Base-by-base conservation (phyloP, 306 rosid species). In the Morella rubra region DNA sequence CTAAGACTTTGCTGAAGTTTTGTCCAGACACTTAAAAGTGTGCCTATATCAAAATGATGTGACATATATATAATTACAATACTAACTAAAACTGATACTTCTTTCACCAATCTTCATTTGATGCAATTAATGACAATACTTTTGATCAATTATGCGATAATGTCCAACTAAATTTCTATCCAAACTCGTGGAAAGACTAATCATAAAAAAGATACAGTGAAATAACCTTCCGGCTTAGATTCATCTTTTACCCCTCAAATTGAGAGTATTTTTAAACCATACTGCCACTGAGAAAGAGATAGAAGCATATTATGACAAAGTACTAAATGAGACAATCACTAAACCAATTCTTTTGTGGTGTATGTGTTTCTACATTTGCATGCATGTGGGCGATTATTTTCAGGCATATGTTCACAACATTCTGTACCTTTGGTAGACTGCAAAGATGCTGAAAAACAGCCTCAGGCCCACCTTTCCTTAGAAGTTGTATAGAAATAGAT, bases 401-500 rank as follows among this genome's bases (percentile, higher is more conserved):
- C 51, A 18, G 44, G 66, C 66, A 22, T 27, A 4, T 7, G 15
- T 41, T 65, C 50, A 41, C 50, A 75, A 53, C 79, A 75, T 58
- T 45, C 19, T 16, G 74, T 86, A 91, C 98, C 97, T 91, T 92
- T 77, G 81, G 80, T 81, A 94, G 86, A 86, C 84, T 89, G 85
- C 90, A 89, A 74, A 94, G 88, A 80, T 54, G 81, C 81, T 89
- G 87, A 75, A 85, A 90, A 80, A 94, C 96, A 75, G 95, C 93
- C 77, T 90, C 88, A 47, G 98, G 96, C 53, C 98, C 98, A 70
- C 96, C 91, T 77, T 90, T 90, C 84, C 98, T 91, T 82, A 94
- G 62, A 58, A 91, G 88, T 74, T 89, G 89, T 78, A 94, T 86
- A 76, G 98, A 89, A 74, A 94, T 82, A 75, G 97, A 94, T 54